Evolutionary conservation across 2,329 filamentous ascomycete genomes (phyloP).

Genomic region (Aspergillus phoenicis): DNA sequence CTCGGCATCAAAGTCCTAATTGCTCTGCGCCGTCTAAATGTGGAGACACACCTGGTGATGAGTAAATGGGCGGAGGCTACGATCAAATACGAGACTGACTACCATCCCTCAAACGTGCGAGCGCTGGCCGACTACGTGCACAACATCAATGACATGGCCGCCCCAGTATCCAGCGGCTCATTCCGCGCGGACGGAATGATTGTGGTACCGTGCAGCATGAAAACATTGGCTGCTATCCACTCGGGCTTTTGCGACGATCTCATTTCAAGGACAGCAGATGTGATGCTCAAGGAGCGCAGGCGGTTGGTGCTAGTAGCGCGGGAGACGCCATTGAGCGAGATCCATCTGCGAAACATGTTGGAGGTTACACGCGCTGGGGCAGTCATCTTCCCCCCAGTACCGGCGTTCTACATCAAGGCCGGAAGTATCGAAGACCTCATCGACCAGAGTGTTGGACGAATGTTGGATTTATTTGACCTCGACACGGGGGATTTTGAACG

Average conservation of each 20-base stretch:
- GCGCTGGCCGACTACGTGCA: slow-evolving; percentile 45
- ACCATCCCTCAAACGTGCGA: slow-evolving; percentile 39
- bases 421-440: slow-evolving; percentile 45
- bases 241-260: slow-evolving; percentile 50
- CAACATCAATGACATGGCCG: slow-evolving; percentile 48
- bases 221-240: slow-evolving; percentile 49
- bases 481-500: slow-evolving; percentile 43
- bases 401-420: slow-evolving; percentile 49
- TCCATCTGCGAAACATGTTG: slow-evolving; percentile 52
- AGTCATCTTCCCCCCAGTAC: slow-evolving; percentile 50
- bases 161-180: slow-evolving; percentile 50
- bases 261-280: slow-evolving; percentile 50
- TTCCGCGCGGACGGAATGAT: slow-evolving; percentile 52
- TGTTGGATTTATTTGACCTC: slow-evolving; percentile 51
- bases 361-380: slow-evolving; percentile 41
- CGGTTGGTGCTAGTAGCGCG: slow-evolving; percentile 45
- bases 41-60: slow-evolving; percentile 54
- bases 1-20: slow-evolving; percentile 48
- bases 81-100: slow-evolving; percentile 52
- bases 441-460: slow-evolving; percentile 51
- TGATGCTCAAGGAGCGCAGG: slow-evolving; percentile 50
- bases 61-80: slow-evolving; percentile 54
- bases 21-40: slow-evolving; percentile 44
- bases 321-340: slow-evolving; percentile 53
- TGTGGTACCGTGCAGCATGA: slow-evolving; percentile 53